These are phyloP conservation scores for Flagelloscypha sp. DNA, from an alignment of 768 basidiomycete genomes.

Conservation along the genomic window DNA sequence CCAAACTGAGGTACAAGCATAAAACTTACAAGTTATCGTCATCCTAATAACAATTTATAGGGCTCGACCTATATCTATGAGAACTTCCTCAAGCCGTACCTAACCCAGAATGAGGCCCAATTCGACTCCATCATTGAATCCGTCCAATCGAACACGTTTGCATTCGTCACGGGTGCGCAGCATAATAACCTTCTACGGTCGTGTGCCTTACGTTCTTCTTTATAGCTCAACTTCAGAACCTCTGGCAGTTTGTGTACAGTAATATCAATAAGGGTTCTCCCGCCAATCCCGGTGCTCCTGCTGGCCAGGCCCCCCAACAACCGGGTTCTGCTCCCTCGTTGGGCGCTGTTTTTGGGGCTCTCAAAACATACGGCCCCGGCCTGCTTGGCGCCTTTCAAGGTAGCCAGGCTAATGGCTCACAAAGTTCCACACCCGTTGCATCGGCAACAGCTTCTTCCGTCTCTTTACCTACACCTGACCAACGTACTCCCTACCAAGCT, in stretches of 20 bases:
- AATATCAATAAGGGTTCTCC: conserved; percentile 33
- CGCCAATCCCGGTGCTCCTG: no score
- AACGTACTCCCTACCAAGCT: conserved; percentile 9
- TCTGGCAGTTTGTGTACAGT: conserved; percentile 41
- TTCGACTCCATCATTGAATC: conserved; percentile 52
- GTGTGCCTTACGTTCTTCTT: no score
- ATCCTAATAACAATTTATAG: conserved; percentile 24
- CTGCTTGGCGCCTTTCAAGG: conserved; percentile 25
- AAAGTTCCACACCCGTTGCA: conserved; percentile 5
- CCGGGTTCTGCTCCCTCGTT: conserved; percentile 16
- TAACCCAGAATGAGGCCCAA: conserved; percentile 46
- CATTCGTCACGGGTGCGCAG: no score
- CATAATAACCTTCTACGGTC: no score
- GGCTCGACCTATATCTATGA: conserved; percentile 62
- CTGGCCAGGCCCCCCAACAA: conserved; percentile 14
- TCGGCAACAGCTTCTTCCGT: conserved; percentile 13
- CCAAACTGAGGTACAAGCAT: conserved; percentile 49
- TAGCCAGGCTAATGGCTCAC: conserved; percentile 5
- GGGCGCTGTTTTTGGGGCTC: conserved; percentile 28
- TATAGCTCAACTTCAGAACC: conserved; percentile 36
- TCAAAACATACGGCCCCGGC: conserved; percentile 33
- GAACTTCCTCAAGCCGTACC: conserved; percentile 53
- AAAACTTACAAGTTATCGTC: neutral
- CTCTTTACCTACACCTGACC: conserved; percentile 10
- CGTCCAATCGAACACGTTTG: conserved; percentile 43